Conservation (phyloP, 495 filamentous ascomycete species). For the Penicillium daleae region DNA sequence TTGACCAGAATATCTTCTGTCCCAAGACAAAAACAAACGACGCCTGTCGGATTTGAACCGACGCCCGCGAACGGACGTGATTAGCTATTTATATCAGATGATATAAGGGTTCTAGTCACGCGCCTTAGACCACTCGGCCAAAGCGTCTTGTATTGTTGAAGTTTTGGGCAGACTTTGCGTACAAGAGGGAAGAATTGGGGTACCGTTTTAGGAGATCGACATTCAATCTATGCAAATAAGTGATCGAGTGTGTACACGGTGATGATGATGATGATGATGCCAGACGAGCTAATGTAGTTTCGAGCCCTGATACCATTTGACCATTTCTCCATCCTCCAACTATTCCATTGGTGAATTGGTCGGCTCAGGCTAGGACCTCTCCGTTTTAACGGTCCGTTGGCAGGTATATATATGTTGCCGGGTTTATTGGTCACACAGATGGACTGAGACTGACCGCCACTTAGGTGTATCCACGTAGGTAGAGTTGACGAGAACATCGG, state of each 20-base stretch:
- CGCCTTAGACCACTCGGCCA: constrained; percentile 11
- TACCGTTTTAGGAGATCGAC: no score
- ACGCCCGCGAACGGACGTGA: constrained; percentile 6
- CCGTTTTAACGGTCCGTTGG: no score
- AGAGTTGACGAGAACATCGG: neutral
- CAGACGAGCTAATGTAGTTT: no score
- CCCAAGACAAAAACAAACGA: neutral
- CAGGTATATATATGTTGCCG: neutral
- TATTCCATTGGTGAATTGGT: no score
- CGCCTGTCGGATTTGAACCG: constrained; percentile 7
- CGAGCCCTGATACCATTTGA: neutral
- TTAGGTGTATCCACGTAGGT: neutral
- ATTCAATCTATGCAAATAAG: no score
- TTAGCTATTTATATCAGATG: neutral
- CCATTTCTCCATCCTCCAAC: neutral
- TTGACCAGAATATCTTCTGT: neutral
- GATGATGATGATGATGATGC: no score
- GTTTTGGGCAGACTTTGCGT: neutral
- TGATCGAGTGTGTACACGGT: no score
- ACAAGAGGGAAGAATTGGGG: neutral
- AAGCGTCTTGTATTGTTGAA: neutral
- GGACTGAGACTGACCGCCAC: neutral
- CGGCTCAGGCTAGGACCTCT: no score
- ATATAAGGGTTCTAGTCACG: neutral
- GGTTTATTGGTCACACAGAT: neutral